phyloP scores from a whole-genome alignment of 2,329 filamentous ascomycete genomes.

The Zasmidium angulare region DNA sequence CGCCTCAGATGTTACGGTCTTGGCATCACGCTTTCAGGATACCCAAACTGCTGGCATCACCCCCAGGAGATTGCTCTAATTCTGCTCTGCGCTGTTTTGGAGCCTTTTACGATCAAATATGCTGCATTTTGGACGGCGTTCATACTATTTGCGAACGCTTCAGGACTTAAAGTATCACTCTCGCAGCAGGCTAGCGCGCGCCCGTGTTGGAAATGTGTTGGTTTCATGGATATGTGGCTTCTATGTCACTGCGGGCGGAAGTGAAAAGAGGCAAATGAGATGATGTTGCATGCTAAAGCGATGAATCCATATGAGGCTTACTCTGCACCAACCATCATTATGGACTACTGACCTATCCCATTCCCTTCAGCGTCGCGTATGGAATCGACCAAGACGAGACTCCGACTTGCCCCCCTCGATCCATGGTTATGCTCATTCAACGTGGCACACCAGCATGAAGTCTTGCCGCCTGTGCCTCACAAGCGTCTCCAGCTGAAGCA shows the following conservation, averaged over 20 bases:
- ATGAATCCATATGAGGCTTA: neutral
- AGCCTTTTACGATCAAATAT: neutral
- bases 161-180: neutral
- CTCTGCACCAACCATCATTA: neutral
- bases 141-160: neutral
- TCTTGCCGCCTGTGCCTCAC: too few relatives aligned
- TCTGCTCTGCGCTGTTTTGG: neutral
- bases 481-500: too few relatives aligned
- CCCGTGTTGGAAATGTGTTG: neutral
- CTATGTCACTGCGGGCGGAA: neutral
- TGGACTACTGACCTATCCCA: neutral
- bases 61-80: neutral
- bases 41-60: neutral
- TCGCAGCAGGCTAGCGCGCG: neutral
- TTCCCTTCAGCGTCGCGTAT: neutral
- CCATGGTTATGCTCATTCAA: neutral
- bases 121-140: slow-evolving; percentile 1
- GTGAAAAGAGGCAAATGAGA: neutral
- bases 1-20: slow-evolving; percentile 1
- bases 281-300: neutral
- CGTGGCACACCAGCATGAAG: neutral
- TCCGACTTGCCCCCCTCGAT: neutral
- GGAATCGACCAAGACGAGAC: neutral
- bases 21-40: slow-evolving; percentile 2
- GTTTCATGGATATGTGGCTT: neutral